Base-by-base conservation (phyloP, 805 yeast genomes). In the Priceomyces castillae region DNA sequence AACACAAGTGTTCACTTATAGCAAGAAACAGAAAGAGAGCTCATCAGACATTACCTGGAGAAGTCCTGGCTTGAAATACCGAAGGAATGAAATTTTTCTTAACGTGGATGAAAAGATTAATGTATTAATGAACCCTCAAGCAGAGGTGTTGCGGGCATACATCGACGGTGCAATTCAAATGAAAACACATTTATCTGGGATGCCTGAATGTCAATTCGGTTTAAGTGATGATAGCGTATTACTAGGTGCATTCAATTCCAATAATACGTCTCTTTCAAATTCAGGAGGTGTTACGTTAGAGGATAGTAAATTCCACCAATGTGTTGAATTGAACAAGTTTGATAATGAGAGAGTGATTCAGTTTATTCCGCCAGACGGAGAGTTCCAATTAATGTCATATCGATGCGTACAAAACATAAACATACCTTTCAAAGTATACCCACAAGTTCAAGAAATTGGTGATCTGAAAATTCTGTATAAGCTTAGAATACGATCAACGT, bases 311-410 rank as follows among this genome's bases (percentile, higher is more conserved):
- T 85, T 89, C 64, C 96, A 89, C 62, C 92, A 87, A 54, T 86
- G 96, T 62, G 96, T 89, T 19, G 80, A 83, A 47, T 69, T 88
- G 43, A 78, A 78, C 45, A 76, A 78, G 51, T 87, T 84, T 61
- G 89, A 86, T 47, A 58, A 71, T 16, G 81, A 83, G 19, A 69
- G 85, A 33, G 66, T 78, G 18, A 84, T 90, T 45, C 78, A 76
- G 37, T 89, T 90, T 50, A 71, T 82, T 10, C 96, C 96, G 2
- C 96, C 96, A 1, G 96, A 89, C 64, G 95, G 95, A 0, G 79
- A 81, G 40, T 86, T 88, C 58, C 92, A 88, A 61, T 74, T 90
- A 46, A 82, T 90, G 90, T 73, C 79, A 28, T 90, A 89, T 63
- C 67, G 63, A 37, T 58, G 70, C 33, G 46, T 54, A 12, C 67